These are phyloP conservation scores for Colletotrichum orbiculare DNA, from an alignment of 2,329 filamentous ascomycete species.

Conservation along the genomic window DNA sequence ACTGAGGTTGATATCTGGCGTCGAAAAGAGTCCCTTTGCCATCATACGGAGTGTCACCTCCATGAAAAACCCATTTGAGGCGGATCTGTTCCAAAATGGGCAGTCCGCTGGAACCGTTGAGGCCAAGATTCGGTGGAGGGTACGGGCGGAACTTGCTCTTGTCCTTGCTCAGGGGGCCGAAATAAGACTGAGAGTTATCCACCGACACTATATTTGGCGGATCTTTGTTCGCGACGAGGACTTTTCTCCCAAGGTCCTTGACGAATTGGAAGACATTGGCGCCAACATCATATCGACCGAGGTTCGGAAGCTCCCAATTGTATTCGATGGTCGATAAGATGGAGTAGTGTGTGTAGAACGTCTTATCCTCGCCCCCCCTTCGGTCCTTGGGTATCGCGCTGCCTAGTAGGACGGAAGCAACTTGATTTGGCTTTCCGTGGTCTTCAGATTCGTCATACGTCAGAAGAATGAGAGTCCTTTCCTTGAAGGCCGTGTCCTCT, in stretches of 20 bases:
- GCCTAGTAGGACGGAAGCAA: conserved; percentile 65
- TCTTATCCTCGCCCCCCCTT: conserved; percentile 62
- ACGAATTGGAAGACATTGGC: conserved; percentile 56
- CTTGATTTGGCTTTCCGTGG: conserved; percentile 62
- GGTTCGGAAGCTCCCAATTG: conserved; percentile 55
- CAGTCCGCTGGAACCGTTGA: conserved; percentile 56
- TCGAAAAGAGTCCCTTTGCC: conserved; percentile 57
- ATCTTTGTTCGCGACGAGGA: conserved; percentile 49
- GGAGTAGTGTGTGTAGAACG: conserved; percentile 59
- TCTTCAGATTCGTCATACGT: conserved; percentile 69
- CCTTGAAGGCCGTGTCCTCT: conserved; percentile 60
- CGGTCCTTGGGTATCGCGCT: conserved; percentile 60
- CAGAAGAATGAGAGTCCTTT: conserved; percentile 64
- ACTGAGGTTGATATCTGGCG: conserved; percentile 53
- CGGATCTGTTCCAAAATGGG: conserved; percentile 49
- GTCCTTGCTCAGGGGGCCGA: conserved; percentile 52
- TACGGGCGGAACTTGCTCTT: conserved; percentile 44
- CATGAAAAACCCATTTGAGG: conserved; percentile 44
- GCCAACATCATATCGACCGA: conserved; percentile 55
- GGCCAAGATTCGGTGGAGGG: conserved; percentile 55
- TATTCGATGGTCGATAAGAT: conserved; percentile 53
- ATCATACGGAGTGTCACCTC: conserved; percentile 55
- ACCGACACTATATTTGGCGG: conserved; percentile 48
- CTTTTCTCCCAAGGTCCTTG: conserved; percentile 44
- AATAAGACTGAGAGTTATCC: conserved; percentile 56